Percentiles rank a stretch among this genome's conserved stretches.
Evolutionary conservation across 768 basidiomycete genomes (phyloP).

Genomic region (Flagelloscypha sp.): DNA sequence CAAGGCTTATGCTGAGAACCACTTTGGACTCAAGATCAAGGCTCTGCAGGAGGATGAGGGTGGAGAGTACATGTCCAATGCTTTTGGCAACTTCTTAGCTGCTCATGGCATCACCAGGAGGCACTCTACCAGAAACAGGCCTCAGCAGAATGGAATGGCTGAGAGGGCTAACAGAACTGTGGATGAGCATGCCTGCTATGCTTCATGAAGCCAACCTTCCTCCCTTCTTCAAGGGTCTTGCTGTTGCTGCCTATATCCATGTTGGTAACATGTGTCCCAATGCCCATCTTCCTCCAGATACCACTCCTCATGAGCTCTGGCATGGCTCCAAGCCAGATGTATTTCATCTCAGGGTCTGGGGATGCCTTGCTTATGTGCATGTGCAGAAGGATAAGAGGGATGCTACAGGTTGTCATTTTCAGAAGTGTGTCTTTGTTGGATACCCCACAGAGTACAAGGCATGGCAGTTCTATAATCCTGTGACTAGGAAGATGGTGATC

Average conservation of each 20-base stretch:
- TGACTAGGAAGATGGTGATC: slow-evolving; percentile 18
- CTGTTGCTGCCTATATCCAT: too few species aligned
- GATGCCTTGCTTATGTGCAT: slow-evolving; percentile 30
- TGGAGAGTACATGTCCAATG: too few species aligned
- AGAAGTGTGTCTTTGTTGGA: slow-evolving; percentile 30
- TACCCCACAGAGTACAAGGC: slow-evolving; percentile 24
- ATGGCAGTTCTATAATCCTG: slow-evolving; percentile 27
- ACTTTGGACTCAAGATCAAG: too few species aligned
- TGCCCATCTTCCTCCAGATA: too few species aligned
- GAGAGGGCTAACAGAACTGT: slow-evolving; percentile 14
- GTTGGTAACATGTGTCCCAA: too few species aligned
- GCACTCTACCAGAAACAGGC: slow-evolving; percentile 8
- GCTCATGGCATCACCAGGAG: neutral
- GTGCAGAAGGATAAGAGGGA: slow-evolving; percentile 26
- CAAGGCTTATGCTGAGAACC: too few species aligned
- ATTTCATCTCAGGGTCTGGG: slow-evolving; percentile 25
- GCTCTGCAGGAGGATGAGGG: too few species aligned
- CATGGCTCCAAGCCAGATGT: slow-evolving; percentile 13
- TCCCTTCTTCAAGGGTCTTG: too few species aligned
- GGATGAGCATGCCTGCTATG: slow-evolving; percentile 2
- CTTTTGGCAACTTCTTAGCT: slow-evolving; percentile 3
- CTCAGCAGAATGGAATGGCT: slow-evolving; percentile 13
- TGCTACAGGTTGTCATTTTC: slow-evolving; percentile 16
- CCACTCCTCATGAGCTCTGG: slow-evolving; percentile 7
- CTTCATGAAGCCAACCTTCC: too few species aligned